Conservation (phyloP, 345 rosid genomes). For the Bretschneidera sinensis region DNA sequence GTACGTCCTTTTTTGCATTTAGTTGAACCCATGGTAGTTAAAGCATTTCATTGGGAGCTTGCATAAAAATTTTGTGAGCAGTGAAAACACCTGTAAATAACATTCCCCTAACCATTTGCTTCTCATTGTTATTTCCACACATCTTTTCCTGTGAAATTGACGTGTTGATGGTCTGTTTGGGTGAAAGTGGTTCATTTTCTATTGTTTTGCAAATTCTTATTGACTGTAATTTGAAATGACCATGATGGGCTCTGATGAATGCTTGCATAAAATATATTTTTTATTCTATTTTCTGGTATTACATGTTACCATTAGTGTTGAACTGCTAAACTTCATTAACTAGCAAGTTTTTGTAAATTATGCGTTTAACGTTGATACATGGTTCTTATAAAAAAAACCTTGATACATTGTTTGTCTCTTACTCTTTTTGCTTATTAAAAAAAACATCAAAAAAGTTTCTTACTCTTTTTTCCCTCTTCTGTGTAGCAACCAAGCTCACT, state of each 20-base stretch:
- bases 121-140: not conserved
- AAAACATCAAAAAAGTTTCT: no score
- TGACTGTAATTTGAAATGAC: not conserved
- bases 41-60: not conserved
- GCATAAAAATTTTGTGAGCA: not conserved
- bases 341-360: no score
- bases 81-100: not conserved
- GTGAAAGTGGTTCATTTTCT: not conserved
- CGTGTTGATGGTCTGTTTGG: not conserved
- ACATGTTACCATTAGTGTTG: no score
- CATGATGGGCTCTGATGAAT: not conserved
- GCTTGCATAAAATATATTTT: no score
- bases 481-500: conserved; percentile 40
- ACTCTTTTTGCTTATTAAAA: no score
- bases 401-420: no score
- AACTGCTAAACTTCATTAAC: no score
- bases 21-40: not conserved
- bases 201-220: not conserved
- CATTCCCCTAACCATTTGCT: not conserved
- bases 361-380: no score
- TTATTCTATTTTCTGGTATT: no score
- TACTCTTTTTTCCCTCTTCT: conserved; percentile 14
- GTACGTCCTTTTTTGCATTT: no score
- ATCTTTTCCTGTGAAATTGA: not conserved
- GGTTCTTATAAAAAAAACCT: no score